These are phyloP conservation scores for Vitis cinerea DNA, from an alignment of 164 flowering plant genomes.

Conservation along the genomic window DNA sequence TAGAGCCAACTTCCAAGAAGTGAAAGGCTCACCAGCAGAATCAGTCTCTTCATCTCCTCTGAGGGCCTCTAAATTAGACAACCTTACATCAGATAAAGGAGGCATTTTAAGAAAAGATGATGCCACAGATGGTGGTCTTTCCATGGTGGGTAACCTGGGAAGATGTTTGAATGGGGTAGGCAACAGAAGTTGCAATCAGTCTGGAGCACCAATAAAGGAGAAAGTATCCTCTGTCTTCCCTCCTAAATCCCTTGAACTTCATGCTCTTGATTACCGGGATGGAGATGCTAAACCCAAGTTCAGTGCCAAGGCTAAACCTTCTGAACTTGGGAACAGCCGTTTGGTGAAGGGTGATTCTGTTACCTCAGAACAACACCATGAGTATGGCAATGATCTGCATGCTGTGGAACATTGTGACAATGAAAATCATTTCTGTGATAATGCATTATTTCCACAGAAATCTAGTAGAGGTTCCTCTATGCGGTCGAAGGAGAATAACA, in stretches of 20 bases:
- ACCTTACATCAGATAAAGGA: slow-evolving; percentile 7
- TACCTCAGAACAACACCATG: background rate
- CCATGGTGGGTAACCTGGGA: slow-evolving; percentile 10
- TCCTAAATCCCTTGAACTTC: slow-evolving; percentile 12
- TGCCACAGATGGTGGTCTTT: slow-evolving; percentile 9
- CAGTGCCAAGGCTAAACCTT: slow-evolving; percentile 4
- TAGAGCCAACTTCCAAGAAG: slow-evolving; percentile 17
- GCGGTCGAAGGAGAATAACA: slow-evolving; percentile 15
- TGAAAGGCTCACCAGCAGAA: slow-evolving; percentile 38
- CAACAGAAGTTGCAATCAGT: slow-evolving; percentile 2
- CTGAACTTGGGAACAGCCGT: slow-evolving; percentile 11
- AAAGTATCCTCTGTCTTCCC: slow-evolving; percentile 1
- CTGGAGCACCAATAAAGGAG: slow-evolving; percentile 12
- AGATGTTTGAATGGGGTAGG: slow-evolving; percentile 15
- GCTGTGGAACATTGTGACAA: slow-evolving; percentile 1
- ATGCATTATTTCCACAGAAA: background rate
- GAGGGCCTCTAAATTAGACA: slow-evolving; percentile 7
- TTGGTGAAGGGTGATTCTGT: background rate
- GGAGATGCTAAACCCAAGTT: slow-evolving; percentile 9
- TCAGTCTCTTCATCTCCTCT: slow-evolving; percentile 41
- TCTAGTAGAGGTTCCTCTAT: slow-evolving; percentile 9
- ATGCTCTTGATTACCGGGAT: slow-evolving; percentile 17
- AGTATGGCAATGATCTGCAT: background rate
- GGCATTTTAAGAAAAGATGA: slow-evolving; percentile 13
- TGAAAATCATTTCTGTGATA: slow-evolving; percentile 4